phyloP scores from a whole-genome alignment of 2,329 filamentous ascomycete genomes.

The Leptographium radiaticola region DNA sequence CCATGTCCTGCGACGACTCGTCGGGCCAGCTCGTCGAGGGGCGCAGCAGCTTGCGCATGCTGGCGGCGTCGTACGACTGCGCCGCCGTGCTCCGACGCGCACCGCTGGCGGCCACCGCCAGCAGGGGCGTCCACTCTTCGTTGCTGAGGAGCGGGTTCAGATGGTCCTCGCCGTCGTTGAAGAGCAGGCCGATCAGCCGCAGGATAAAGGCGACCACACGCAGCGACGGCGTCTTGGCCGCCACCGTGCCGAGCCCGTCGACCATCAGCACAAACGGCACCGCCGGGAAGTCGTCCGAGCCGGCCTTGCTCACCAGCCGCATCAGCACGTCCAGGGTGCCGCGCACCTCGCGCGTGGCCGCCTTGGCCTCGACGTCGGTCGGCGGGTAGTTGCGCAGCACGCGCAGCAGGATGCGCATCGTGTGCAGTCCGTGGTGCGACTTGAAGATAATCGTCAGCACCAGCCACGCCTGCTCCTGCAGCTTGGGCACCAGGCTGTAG shows the following conservation, averaged over 20 bases:
- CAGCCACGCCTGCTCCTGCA: constrained; percentile 55
- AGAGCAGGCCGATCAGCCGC: constrained; percentile 41
- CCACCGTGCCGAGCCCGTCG: constrained; percentile 40
- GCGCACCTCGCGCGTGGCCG: constrained; percentile 42
- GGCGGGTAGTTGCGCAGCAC: constrained; percentile 38
- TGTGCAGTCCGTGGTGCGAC: constrained; percentile 60
- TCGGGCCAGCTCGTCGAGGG: neutral
- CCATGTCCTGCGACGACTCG: constrained; percentile 23
- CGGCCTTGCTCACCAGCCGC: constrained; percentile 46
- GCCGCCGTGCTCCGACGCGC: constrained; percentile 19
- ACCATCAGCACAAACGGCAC: constrained; percentile 46
- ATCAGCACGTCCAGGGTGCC: constrained; percentile 50
- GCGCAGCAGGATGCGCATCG: constrained; percentile 51
- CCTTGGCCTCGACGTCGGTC: constrained; percentile 34
- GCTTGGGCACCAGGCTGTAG: constrained; percentile 47
- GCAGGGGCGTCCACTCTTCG: constrained; percentile 51
- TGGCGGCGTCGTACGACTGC: neutral
- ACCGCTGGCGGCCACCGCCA: constrained; percentile 47
- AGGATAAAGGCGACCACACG: constrained; percentile 35
- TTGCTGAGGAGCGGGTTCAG: constrained; percentile 46
- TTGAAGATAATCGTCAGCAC: constrained; percentile 57
- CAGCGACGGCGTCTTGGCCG: constrained; percentile 28
- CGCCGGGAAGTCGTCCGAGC: constrained; percentile 45
- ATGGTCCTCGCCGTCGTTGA: constrained; percentile 35
- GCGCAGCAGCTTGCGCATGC: neutral